Percentiles rank a stretch among this genome's conserved stretches.
Evolutionary conservation across 2,329 filamentous ascomycete genomes (phyloP).

Genomic region (Truncatella angustata): DNA sequence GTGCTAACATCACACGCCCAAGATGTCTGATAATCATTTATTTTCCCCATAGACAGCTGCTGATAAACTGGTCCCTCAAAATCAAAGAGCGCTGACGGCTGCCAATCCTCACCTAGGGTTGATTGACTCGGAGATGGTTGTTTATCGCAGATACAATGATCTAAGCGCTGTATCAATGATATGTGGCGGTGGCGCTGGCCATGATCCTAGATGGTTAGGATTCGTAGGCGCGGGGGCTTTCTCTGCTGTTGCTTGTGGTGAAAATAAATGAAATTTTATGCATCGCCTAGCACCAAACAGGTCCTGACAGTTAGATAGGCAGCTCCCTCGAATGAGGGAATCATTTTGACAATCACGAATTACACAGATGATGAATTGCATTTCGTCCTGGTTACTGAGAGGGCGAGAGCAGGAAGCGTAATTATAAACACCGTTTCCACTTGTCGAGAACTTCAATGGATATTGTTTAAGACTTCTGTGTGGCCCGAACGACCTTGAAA

Average conservation of each 20-base stretch:
- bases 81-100: slow-evolving; percentile 19
- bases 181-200: slow-evolving; percentile 70
- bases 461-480: slow-evolving; percentile 52
- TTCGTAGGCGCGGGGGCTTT: slow-evolving; percentile 70
- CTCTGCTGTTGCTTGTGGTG: slow-evolving; percentile 68
- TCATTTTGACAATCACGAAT: slow-evolving; percentile 72
- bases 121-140: slow-evolving; percentile 39
- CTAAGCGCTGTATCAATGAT: slow-evolving; percentile 49
- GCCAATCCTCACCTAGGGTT: slow-evolving; percentile 37
- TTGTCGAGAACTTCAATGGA: slow-evolving; percentile 35
- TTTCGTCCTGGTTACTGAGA: slow-evolving; percentile 73
- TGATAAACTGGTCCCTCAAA: slow-evolving; percentile 24
- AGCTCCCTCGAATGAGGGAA: slow-evolving; percentile 61
- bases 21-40: slow-evolving; percentile 14
- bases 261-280: too few species aligned
- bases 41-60: slow-evolving; percentile 11
- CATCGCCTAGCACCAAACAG: slow-evolving; percentile 71
- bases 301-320: slow-evolving; percentile 63
- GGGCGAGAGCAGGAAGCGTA: slow-evolving; percentile 62
- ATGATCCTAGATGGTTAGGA: slow-evolving; percentile 70
- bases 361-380: slow-evolving; percentile 72
- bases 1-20: background rate
- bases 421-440: too few species aligned
- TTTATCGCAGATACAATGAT: slow-evolving; percentile 31
- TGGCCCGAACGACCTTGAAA: slow-evolving; percentile 49